These are phyloP conservation scores for Lactifluus rugatus DNA, from an alignment of 768 basidiomycete genomes.

Conservation along the genomic window DNA sequence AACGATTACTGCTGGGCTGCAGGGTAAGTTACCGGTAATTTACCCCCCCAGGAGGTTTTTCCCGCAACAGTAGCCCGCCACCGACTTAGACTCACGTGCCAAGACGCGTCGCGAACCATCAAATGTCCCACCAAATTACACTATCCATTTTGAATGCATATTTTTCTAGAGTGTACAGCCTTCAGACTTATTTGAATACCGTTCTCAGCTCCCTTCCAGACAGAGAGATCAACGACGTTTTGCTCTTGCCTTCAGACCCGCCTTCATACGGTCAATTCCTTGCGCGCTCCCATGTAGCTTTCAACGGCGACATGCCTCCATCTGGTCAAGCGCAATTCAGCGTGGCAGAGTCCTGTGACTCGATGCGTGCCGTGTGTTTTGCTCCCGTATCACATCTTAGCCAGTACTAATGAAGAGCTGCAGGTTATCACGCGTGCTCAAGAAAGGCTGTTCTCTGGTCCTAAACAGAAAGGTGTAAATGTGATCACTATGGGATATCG, in stretches of 20 bases:
- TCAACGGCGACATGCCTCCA: neutral
- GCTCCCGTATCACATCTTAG: neutral
- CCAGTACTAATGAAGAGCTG: conserved; percentile 21
- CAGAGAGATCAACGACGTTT: neutral
- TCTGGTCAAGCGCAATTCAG: neutral
- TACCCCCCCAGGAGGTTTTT: too few species aligned
- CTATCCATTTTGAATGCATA: conserved; percentile 15
- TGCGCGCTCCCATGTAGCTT: conserved; percentile 4
- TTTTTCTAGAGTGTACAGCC: conserved; percentile 4
- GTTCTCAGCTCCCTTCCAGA: neutral
- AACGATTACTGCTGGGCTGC: too few species aligned
- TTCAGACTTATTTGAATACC: conserved; percentile 5
- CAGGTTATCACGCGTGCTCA: conserved; percentile 59
- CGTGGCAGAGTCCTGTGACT: conserved; percentile 10
- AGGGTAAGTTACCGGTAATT: too few species aligned
- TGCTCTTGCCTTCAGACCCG: conserved; percentile 6
- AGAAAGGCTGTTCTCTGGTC: conserved; percentile 37
- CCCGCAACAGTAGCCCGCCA: too few species aligned
- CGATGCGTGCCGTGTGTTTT: conserved; percentile 8
- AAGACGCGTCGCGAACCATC: neutral
- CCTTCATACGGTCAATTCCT: conserved; percentile 3
- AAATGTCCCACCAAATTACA: conserved; percentile 14
- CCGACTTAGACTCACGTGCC: conserved; percentile 7
- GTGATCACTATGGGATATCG: conserved; percentile 61
- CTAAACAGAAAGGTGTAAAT: conserved; percentile 35